phyloP scores from a whole-genome alignment of 73 alveolate species.

The Tetrahymena elliotti region DNA sequence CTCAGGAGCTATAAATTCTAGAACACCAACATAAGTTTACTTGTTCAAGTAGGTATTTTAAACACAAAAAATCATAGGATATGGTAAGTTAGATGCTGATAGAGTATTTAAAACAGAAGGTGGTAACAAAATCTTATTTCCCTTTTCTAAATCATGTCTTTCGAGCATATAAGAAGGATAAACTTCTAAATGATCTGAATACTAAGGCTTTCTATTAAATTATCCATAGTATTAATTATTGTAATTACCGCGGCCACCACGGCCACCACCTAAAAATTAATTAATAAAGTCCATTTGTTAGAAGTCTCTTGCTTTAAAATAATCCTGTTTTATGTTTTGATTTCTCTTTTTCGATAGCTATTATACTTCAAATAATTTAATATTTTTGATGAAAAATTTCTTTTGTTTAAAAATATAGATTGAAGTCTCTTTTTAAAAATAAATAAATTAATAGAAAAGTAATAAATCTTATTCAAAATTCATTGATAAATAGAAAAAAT shows the following conservation, averaged over 20 bases:
- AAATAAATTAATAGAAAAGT: too few relatives aligned
- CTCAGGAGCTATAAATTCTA: slow-evolving; percentile 92
- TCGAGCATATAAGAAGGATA: slow-evolving; percentile 4
- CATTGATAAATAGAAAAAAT: neutral
- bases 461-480: neutral
- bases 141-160: slow-evolving; percentile 16
- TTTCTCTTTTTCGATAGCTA: neutral
- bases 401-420: neutral
- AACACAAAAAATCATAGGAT: slow-evolving; percentile 32
- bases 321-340: neutral
- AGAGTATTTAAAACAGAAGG: slow-evolving; percentile 17
- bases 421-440: neutral
- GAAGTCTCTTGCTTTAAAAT: neutral
- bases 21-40: slow-evolving; percentile 88
- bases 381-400: neutral
- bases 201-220: neutral
- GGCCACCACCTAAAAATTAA: neutral
- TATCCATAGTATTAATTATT: neutral
- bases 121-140: slow-evolving; percentile 33
- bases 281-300: neutral
- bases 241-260: neutral
- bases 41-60: neutral
- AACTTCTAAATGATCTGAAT: slow-evolving; percentile 11
- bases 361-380: neutral
- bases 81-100: neutral